Base-by-base conservation (phyloP, 108 stramenopile species). In the Nitzschia palea region DNA sequence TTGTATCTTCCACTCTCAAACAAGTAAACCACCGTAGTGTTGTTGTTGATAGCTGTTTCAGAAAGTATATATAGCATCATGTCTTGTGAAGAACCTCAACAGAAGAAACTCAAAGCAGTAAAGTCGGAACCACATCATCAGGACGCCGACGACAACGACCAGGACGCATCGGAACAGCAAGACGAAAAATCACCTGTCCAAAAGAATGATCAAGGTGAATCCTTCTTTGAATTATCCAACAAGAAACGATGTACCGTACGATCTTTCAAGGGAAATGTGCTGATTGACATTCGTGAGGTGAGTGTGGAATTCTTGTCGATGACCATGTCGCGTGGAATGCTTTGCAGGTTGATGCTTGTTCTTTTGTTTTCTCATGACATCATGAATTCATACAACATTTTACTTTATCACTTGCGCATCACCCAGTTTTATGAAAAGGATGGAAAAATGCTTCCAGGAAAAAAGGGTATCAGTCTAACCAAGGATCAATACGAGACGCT, bases 281-380 rank as follows among this genome's bases (percentile, higher is more conserved):
- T 85, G 9, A 85, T 93, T 2, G 91, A 93, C 69, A 88, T 90
- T 54, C 84, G 89, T 36, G 89, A 90, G 85, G 88, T 89, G 65
- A 22, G 74, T 54, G 17, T 67, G 27, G 2, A 17, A 17, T 2
- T 57, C 8, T 34, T 20, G 20, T 6, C 14, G 25, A 30, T 30
- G 29, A 55, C 20, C n/a, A n/a, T n/a, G n/a, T n/a, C n/a, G n/a
- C n/a, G n/a, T n/a, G n/a, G n/a, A n/a, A n/a, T n/a, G n/a, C n/a
- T n/a, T n/a, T n/a, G n/a, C n/a, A n/a, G n/a, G n/a, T n/a, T n/a
- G n/a, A n/a, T n/a, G n/a, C n/a, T n/a, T n/a, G n/a, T n/a, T n/a
- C n/a, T n/a, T n/a, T n/a, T n/a, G n/a, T n/a, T n/a, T n/a, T n/a
- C n/a, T n/a, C n/a, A n/a, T n/a, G n/a, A n/a, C n/a, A n/a, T n/a